These are phyloP conservation scores for Hyphopichia burtonii DNA, from an alignment of 1,139 yeast species.

Conservation along the genomic window DNA sequence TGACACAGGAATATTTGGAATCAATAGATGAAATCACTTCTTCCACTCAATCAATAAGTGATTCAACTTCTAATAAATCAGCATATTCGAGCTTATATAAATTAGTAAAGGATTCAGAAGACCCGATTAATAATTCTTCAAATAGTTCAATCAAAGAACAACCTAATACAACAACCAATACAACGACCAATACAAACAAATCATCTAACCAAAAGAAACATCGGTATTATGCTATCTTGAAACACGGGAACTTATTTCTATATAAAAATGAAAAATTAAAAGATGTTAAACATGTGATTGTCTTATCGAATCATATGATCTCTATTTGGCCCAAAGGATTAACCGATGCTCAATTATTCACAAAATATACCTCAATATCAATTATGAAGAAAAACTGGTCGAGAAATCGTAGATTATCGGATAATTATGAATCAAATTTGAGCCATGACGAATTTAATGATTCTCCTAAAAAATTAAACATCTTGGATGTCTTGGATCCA, in stretches of 20 bases:
- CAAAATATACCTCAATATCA: slow-evolving; percentile 77
- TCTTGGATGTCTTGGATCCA: slow-evolving; percentile 2
- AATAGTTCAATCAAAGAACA: neutral
- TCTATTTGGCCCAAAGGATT: slow-evolving; percentile 83
- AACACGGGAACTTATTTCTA: slow-evolving; percentile 83
- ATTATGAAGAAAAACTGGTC: slow-evolving; percentile 47
- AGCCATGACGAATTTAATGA: slow-evolving; percentile 13
- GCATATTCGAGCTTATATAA: slow-evolving; percentile 63
- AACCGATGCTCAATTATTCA: slow-evolving; percentile 73
- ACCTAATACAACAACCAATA: slow-evolving; percentile 1
- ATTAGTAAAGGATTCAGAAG: slow-evolving; percentile 41
- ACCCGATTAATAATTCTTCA: no score
- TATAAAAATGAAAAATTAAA: slow-evolving; percentile 67
- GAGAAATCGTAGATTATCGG: slow-evolving; percentile 26
- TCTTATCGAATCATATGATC: slow-evolving; percentile 66
- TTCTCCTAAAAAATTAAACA: neutral
- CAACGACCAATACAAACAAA: neutral
- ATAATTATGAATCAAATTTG: slow-evolving; percentile 15
- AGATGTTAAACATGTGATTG: slow-evolving; percentile 78
- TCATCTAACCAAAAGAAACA: slow-evolving; percentile 46
- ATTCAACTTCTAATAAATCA: slow-evolving; percentile 44
- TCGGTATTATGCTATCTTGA: slow-evolving; percentile 64
- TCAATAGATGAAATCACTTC: slow-evolving; percentile 36
- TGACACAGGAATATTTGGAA: slow-evolving; percentile 72
- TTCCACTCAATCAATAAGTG: slow-evolving; percentile 35